Base-by-base conservation (phyloP, 2,329 filamentous ascomycete species). In the Aspergillus hortae region DNA sequence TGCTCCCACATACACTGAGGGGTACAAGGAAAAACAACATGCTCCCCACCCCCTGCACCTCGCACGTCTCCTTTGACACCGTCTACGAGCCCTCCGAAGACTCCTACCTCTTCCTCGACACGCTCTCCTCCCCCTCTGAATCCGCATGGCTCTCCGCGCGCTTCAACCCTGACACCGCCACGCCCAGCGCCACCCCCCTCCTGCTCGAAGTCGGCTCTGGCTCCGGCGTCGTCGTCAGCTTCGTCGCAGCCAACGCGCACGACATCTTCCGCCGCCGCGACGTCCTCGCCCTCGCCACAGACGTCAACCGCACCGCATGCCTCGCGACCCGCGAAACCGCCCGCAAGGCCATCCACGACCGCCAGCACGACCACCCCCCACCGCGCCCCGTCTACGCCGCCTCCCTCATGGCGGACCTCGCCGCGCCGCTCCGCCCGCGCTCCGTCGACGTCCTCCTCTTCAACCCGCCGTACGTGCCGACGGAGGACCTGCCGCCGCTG, bases 61-160 rank as follows among this genome's bases (percentile, higher is more conserved):
- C 89, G 19, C 94, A 99, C 74, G 89, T 97, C 54, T 83, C 87
- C 49, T 95, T 92, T 73, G 83, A 89, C 69, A 85, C 87, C 50
- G 86, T 97, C 61, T 99, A 99, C 74, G 92, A 96, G 67, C 94
- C 94, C 33, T 88, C 92, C 10, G 94, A 99, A 73, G 94, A 99
- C 75, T 96, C 92, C 4, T 99, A 90, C 68, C 83, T 99, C 42
- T 82, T 99, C 45, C 83, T 99, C 27, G 92, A 99, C 74, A 95
- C 92, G 0, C 81, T 99, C 42, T 92, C 92, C 0, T 87, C 86
- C 1, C 53, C 77, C 0, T 69, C 80, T 2, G 90, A 96, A 72
- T 82, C 78, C 4, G 60, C 74, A 21, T 96, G 90, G 70, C 82
- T 96, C 17, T 77, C 77, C 15, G 52, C 72, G 4, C 82, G 82